These are phyloP conservation scores for Xylariaceae sp. DNA, from an alignment of 2,329 filamentous ascomycete species.

Conservation along the genomic window DNA sequence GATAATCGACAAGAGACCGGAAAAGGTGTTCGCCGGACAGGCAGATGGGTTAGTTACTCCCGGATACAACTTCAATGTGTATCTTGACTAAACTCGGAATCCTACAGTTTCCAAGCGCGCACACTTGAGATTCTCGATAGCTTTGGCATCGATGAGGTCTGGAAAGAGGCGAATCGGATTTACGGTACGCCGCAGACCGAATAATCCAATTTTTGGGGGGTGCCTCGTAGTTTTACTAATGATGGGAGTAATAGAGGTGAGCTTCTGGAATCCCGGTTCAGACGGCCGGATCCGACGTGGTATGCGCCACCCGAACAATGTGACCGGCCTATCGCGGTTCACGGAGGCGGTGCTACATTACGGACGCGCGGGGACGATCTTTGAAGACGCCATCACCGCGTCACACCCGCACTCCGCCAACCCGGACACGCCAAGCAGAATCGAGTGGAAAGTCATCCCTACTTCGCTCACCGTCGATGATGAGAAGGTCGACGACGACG, in stretches of 20 bases:
- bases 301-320: slow-evolving; percentile 41
- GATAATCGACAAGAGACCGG: slow-evolving; percentile 42
- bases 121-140: slow-evolving; percentile 69
- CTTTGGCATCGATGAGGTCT: slow-evolving; percentile 61
- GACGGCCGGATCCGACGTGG: slow-evolving; percentile 49
- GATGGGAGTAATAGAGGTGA: slow-evolving; percentile 20
- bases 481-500: slow-evolving; percentile 38
- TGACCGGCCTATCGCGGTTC: slow-evolving; percentile 48
- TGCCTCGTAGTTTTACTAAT: not conserved
- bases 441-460: slow-evolving; percentile 54
- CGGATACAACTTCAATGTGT: not conserved
- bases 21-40: slow-evolving; percentile 38
- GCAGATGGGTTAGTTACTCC: slow-evolving; percentile 36
- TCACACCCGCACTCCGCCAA: slow-evolving; percentile 21
- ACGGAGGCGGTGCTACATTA: slow-evolving; percentile 57
- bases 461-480: slow-evolving; percentile 47
- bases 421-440: slow-evolving; percentile 30
- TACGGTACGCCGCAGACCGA: slow-evolving; percentile 41
- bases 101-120: slow-evolving; percentile 49
- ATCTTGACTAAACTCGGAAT: not conserved
- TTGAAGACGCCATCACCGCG: slow-evolving; percentile 46
- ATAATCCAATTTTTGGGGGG: not conserved
- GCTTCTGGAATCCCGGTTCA: slow-evolving; percentile 56
- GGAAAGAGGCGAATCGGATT: slow-evolving; percentile 63
- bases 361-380: slow-evolving; percentile 55